A percentile compares a stretch with the other conserved stretches of the same genome.
These are phyloP conservation scores for Arxiozyma slooffiae DNA, from an alignment of 1,139 yeast species.

Conservation along the genomic window DNA sequence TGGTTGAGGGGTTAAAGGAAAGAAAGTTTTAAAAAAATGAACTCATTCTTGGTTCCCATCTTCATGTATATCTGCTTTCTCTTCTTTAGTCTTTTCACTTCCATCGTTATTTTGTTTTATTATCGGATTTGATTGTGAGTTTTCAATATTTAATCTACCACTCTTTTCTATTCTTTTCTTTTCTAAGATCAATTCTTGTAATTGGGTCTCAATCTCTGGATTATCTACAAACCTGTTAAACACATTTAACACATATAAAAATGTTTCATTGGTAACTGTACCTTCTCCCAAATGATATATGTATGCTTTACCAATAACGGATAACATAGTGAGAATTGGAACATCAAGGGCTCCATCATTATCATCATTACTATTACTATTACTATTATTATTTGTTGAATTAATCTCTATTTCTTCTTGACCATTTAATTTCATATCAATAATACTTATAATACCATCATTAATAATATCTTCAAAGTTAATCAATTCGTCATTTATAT, in stretches of 20 bases:
- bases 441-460: conserved; percentile 63
- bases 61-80: not conserved
- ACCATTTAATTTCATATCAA: conserved; percentile 36
- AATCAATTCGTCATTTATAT: conserved; percentile 15
- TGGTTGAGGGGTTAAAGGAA: not conserved
- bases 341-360: not conserved
- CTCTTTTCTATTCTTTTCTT: conserved; percentile 28
- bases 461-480: conserved; percentile 51
- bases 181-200: conserved; percentile 32
- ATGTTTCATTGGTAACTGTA: conserved; percentile 37
- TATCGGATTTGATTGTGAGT: not conserved
- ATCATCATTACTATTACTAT: not conserved
- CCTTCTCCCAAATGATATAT: conserved; percentile 44
- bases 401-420: not conserved
- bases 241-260: conserved; percentile 40
- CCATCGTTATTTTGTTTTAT: not conserved
- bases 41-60: not conserved
- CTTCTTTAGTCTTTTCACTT: not conserved
- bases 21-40: too few species aligned
- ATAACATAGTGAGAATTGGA: conserved; percentile 43
- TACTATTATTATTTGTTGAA: not conserved
- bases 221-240: conserved; percentile 40
- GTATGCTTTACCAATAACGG: conserved; percentile 62
- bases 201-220: conserved; percentile 33
- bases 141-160: not conserved